These are phyloP conservation scores for Sistotremastrum niveocremeum DNA, from an alignment of 768 basidiomycete genomes.

Conservation along the genomic window DNA sequence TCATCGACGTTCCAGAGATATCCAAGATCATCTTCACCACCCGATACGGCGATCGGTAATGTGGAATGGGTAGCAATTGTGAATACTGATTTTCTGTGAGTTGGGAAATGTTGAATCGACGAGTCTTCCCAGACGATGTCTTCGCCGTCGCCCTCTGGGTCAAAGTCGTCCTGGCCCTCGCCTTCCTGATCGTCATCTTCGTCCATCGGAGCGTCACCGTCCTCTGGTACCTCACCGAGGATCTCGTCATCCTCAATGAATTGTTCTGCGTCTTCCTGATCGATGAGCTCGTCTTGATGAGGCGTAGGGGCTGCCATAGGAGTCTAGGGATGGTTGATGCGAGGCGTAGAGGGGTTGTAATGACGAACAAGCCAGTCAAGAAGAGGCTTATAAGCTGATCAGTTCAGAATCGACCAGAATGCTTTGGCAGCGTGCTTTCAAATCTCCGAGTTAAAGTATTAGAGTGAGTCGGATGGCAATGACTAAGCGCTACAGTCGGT, in stretches of 20 bases:
- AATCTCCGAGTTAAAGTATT: too few species aligned
- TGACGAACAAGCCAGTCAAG: too few species aligned
- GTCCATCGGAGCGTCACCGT: slow-evolving; percentile 60
- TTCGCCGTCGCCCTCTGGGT: slow-evolving; percentile 22
- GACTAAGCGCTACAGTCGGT: too few species aligned
- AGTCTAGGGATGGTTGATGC: too few species aligned
- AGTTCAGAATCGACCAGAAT: too few species aligned
- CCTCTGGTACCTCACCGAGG: slow-evolving; percentile 47
- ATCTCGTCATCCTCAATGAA: slow-evolving; percentile 59
- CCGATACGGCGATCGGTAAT: slow-evolving; percentile 70
- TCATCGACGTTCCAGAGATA: slow-evolving; percentile 86
- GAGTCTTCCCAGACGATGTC: slow-evolving; percentile 35
- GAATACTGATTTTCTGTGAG: slow-evolving; percentile 73
- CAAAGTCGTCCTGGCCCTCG: slow-evolving; percentile 24
- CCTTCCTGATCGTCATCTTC: slow-evolving; percentile 33
- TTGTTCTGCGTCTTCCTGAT: slow-evolving; percentile 39
- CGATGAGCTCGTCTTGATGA: slow-evolving; percentile 22
- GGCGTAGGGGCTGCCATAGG: too few species aligned
- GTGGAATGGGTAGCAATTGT: slow-evolving; percentile 73
- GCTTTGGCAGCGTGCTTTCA: too few species aligned
- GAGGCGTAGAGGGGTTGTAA: too few species aligned
- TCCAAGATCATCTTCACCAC: slow-evolving; percentile 90
- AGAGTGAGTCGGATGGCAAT: too few species aligned
- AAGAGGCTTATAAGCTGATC: too few species aligned
- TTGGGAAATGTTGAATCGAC: slow-evolving; percentile 53